Conservation (phyloP, 192 early-diverging fungal genomes). For the Kickxella alabastrina region DNA sequence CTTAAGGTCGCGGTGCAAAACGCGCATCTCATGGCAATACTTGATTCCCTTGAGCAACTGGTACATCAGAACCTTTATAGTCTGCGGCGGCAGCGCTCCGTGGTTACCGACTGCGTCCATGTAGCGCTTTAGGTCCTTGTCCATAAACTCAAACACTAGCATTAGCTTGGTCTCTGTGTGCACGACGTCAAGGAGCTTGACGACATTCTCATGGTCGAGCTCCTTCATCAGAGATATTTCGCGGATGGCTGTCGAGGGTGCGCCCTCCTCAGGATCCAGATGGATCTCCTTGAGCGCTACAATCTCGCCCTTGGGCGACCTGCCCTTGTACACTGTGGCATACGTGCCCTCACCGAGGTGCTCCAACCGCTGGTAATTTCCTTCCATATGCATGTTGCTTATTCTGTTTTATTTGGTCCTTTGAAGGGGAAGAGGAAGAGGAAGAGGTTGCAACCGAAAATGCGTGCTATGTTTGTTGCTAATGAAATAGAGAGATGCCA, state of each 20-base stretch:
- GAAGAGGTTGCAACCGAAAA: neutral
- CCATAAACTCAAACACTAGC: constrained; percentile 86
- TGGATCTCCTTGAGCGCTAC: constrained; percentile 97
- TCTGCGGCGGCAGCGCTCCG: constrained; percentile 57
- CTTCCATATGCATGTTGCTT: constrained; percentile 20
- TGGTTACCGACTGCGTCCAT: constrained; percentile 71
- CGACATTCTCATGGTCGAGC: constrained; percentile 87
- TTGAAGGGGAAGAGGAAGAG: neutral
- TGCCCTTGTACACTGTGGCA: constrained; percentile 84
- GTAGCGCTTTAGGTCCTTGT: constrained; percentile 82
- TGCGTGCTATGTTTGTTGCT: neutral
- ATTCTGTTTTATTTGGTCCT: neutral
- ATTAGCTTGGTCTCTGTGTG: constrained; percentile 82
- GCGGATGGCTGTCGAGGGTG: constrained; percentile 95
- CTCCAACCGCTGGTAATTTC: constrained; percentile 72
- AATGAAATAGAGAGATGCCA: neutral
- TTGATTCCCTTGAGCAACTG: constrained; percentile 78
- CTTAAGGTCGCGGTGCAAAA: constrained; percentile 81
- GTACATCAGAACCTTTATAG: constrained; percentile 77
- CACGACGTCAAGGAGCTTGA: constrained; percentile 77
- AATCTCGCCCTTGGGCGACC: constrained; percentile 71
- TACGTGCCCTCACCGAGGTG: constrained; percentile 98
- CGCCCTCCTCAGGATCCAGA: constrained; percentile 86
- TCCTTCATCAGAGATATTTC: constrained; percentile 99
- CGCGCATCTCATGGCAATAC: constrained; percentile 81